phyloP scores from a whole-genome alignment of 2,329 filamentous ascomycete species.

The Xylaria sp. region DNA sequence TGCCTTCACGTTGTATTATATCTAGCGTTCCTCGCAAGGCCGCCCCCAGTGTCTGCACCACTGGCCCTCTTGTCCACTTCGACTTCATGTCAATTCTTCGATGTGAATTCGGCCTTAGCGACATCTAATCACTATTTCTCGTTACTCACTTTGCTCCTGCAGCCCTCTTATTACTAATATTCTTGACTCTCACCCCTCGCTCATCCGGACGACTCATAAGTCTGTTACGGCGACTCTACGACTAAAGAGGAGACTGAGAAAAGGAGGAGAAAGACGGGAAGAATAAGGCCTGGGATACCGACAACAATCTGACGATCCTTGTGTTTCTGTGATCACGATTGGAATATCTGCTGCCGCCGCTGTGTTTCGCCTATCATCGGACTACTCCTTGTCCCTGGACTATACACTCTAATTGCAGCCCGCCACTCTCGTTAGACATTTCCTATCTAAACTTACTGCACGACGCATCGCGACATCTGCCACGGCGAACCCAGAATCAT shows the following conservation, averaged over 20 bases:
- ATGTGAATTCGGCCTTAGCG: background rate
- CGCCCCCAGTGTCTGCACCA: conserved; percentile 10
- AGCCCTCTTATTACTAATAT: background rate
- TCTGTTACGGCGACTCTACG: background rate
- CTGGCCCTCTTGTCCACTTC: conserved; percentile 19
- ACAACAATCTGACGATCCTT: background rate
- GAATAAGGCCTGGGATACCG: background rate
- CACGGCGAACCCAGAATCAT: background rate
- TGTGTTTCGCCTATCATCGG: background rate
- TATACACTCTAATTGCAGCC: background rate
- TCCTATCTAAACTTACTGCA: background rate
- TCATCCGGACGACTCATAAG: background rate
- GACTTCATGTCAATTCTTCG: conserved; percentile 9
- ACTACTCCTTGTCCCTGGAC: background rate
- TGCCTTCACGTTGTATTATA: conserved; percentile 16
- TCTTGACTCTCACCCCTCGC: background rate
- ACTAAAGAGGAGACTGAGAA: background rate
- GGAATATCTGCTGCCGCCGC: background rate
- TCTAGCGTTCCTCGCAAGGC: conserved; percentile 28
- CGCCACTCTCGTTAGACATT: background rate
- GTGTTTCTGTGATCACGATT: background rate
- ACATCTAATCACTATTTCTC: conserved; percentile 1
- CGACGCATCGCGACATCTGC: background rate
- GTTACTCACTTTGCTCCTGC: background rate
- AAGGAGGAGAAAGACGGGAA: background rate